Evolutionary conservation across 2,329 filamentous ascomycete species (phyloP), one percentile per base, ranked within the genome.

Genomic region (Fusarium gaditjirri): DNA sequence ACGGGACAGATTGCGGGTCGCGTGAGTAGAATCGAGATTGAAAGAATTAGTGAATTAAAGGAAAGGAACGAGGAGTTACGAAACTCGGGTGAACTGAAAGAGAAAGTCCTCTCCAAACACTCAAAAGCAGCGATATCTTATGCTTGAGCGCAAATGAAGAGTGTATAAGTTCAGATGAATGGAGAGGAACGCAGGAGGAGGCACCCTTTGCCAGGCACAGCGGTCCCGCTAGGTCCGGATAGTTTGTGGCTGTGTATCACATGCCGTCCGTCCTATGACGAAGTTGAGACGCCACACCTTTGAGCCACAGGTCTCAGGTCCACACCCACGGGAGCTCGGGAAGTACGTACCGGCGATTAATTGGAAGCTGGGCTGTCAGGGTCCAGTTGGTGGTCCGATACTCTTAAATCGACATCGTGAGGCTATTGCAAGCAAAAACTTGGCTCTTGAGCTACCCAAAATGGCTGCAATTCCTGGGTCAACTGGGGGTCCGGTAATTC

Each of bases 381-480:
- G 63, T 66, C 61, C 63, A 66, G 43, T 33, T 39, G 29, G 68
- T 76, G 73, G 75, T 72, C 58, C 56, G 57, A 74, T 59, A 57
- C 53, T 57, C 70, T 63, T 25, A 25, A 65, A 74, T 72, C 52
- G 54, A 58, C 61, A 71, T 71, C 56, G 63, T 74, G 63, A 73
- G 67, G 61, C 53, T 56, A 61, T 67, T 49, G 54, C 71, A 68
- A 69, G 52, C 65, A 68, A 71, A 65, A 68, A 68, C 68, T 61
- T 39, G 54, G 58, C 66, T 59, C 61, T 65, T 49, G 53, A 56
- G 72, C 65, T 67, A 53, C 61, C 73, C 70, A 72, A 53, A 73
- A 83, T 83, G 82, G 78, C 80, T 71, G 75, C 78, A 64, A 78
- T 77, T 56, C 66, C 77, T 64, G 78, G 75, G 66, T 74, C 77